Percentiles rank a stretch among this genome's conserved stretches.
Evolutionary conservation across 345 rosid species (phyloP).

Genomic region (Capsella bursapastoris): DNA sequence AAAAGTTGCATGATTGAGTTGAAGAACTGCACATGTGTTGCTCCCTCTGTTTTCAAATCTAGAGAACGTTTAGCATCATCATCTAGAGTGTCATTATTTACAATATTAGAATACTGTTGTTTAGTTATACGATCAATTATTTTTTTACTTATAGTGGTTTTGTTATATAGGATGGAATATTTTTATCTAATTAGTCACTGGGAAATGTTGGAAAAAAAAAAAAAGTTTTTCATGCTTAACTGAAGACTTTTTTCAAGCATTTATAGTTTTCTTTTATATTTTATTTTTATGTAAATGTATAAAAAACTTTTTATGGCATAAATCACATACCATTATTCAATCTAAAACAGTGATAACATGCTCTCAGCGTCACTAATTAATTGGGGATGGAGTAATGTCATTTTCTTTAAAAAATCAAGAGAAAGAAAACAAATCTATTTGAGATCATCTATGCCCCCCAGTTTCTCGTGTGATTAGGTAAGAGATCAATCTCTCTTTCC

Average conservation of each 20-base stretch:
- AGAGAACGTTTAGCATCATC: constrained; percentile 4
- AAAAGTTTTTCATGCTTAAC: no score
- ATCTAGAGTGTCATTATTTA: neutral
- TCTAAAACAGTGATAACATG: constrained; percentile 27
- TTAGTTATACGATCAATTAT: neutral
- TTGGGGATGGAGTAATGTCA: constrained; percentile 20
- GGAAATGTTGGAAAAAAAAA: no score
- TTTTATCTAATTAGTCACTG: no score
- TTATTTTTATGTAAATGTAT: no score
- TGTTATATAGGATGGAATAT: neutral
- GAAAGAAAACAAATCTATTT: constrained; percentile 19
- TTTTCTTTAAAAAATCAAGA: constrained; percentile 26
- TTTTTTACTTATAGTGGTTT: neutral
- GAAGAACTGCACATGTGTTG: constrained; percentile 36
- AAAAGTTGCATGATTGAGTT: constrained; percentile 38
- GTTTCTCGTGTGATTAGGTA: constrained; percentile 32
- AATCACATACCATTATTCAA: neutral
- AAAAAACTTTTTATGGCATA: neutral
- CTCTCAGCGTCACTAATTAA: constrained; percentile 24
- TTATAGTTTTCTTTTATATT: no score
- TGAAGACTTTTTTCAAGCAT: no score
- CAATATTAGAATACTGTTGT: neutral
- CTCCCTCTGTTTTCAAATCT: constrained; percentile 25
- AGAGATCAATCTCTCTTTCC: constrained; percentile 28
- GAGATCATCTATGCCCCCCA: constrained; percentile 34